Base-by-base conservation (phyloP, 768 basidiomycete species). In the Macrocybe gigantea region DNA sequence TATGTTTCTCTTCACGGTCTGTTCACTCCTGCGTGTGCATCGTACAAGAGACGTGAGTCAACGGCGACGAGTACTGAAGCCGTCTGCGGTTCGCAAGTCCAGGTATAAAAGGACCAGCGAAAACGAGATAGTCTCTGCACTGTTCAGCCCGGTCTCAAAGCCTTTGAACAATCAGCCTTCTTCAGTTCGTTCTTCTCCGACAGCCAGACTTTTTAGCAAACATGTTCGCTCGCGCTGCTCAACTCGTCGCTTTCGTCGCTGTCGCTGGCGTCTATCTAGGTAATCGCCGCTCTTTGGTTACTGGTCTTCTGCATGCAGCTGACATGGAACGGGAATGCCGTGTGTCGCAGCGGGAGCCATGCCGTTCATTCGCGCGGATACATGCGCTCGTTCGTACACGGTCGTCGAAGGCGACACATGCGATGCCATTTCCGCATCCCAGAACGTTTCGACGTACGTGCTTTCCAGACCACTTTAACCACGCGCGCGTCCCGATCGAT, bases 401-500 rank as follows among this genome's bases (percentile, higher is more conserved):
- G 73, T 85, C 33, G 53, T 62, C 29, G 38, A 59, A 5, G 75
- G 74, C 6, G 79, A 83, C 59, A 77, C 70, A 48, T 85, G 83
- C 61, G 73, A 80, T 58, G 60, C 51, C 31, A 82, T 83, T 58
- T 79, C 73, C 22, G 68, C 67, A 5, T 61, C 64, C 2, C 58
- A 73, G 48, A 68, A 68, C 49, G 71, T 69, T 30, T 78, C 78
- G 6, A 75, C 74, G 68, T 83, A 58, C 54, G 67, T 56, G 11
- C 40, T 38, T 47, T 38, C 31, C 13, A 29, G 37, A 35, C 39
- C 35, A 12, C 15, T 46, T 30, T 7, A 43, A 0, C 22, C 22
- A 22, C 22, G 22, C 22, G 22, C 4, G 22, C 22, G 22, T 4
- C 22, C 22, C 22, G 30, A 30, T 7, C 9, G 22, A 13, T 39